Conservation (phyloP, 2,329 filamentous ascomycete genomes). For the Sporothrix protearum region DNA sequence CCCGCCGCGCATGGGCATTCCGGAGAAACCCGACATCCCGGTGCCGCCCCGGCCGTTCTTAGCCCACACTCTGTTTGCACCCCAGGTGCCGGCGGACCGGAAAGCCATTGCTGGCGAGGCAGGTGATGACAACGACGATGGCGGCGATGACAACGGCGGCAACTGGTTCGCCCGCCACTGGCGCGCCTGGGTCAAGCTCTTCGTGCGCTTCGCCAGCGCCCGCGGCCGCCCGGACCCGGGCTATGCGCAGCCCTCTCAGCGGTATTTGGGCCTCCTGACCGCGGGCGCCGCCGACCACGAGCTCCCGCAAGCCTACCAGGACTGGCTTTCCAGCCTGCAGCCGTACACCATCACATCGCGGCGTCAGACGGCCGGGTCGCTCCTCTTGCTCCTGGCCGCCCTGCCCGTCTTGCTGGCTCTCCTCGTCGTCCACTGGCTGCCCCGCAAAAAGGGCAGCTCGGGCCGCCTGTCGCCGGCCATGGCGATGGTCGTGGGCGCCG, state of each 20-base stretch:
- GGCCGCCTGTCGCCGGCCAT: conserved; percentile 62
- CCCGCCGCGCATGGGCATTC: conserved; percentile 53
- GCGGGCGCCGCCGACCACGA: conserved; percentile 75
- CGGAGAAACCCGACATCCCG: conserved; percentile 59
- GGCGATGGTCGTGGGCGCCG: conserved; percentile 44
- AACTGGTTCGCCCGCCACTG: conserved; percentile 37
- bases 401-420: conserved; percentile 52
- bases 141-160: conserved; percentile 26
- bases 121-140: conserved; percentile 23
- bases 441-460: conserved; percentile 52
- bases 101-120: conserved; percentile 4
- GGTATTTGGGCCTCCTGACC: conserved; percentile 77
- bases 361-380: conserved; percentile 63
- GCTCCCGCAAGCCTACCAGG: conserved; percentile 74
- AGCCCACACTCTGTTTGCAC: conserved; percentile 79
- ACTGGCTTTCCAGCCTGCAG: conserved; percentile 65
- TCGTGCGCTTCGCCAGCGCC: conserved; percentile 45
- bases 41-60: conserved; percentile 62
- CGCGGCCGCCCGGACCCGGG: conserved; percentile 58
- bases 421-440: neutral
- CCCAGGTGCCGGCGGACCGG: conserved; percentile 44
- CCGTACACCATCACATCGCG: conserved; percentile 66
- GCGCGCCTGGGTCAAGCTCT: conserved; percentile 31
- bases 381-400: conserved; percentile 53
- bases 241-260: conserved; percentile 77